Conservation (phyloP, 345 rosid genomes). For the Arabidopsis arenosa region DNA sequence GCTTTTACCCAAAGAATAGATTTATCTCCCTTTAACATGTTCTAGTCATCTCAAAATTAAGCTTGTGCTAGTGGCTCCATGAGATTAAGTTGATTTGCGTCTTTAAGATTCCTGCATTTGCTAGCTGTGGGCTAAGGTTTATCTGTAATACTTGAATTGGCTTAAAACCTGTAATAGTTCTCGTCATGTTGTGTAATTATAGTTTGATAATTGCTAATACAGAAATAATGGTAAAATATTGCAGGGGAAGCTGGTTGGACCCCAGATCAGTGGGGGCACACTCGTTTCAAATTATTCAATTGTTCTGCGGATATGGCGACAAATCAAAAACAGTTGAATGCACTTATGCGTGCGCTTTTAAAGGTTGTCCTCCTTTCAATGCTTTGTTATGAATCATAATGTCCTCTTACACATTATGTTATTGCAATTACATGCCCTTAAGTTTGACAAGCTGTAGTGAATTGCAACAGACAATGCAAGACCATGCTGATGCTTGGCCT, state of each 20-base stretch:
- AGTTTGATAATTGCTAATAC: conserved; percentile 25
- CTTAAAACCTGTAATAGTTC: background rate
- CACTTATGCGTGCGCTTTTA: conserved; percentile 87
- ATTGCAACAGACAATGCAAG: conserved; percentile 83
- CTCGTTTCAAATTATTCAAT: conserved; percentile 71
- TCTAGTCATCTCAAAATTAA: conserved; percentile 5
- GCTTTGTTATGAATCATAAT: background rate
- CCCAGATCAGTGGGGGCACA: conserved; percentile 94
- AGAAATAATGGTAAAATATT: conserved; percentile 25
- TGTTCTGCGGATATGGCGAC: conserved; percentile 58
- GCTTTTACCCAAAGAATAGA: conserved; percentile 11
- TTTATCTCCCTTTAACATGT: background rate
- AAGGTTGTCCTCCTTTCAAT: conserved; percentile 56
- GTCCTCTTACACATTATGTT: conserved; percentile 5
- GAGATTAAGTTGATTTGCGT: conserved; percentile 27
- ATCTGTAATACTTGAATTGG: background rate
- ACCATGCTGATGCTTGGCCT: conserved; percentile 98
- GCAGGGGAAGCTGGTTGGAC: conserved; percentile 99
- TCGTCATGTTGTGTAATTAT: background rate
- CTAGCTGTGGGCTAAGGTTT: conserved; percentile 12
- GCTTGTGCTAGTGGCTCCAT: conserved; percentile 21
- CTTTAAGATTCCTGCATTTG: conserved; percentile 1
- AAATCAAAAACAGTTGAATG: conserved; percentile 76
- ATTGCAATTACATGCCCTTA: background rate
- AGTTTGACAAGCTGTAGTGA: conserved; percentile 27